These are phyloP conservation scores for Geranium brycei DNA, from an alignment of 345 rosid species.

Conservation along the genomic window DNA sequence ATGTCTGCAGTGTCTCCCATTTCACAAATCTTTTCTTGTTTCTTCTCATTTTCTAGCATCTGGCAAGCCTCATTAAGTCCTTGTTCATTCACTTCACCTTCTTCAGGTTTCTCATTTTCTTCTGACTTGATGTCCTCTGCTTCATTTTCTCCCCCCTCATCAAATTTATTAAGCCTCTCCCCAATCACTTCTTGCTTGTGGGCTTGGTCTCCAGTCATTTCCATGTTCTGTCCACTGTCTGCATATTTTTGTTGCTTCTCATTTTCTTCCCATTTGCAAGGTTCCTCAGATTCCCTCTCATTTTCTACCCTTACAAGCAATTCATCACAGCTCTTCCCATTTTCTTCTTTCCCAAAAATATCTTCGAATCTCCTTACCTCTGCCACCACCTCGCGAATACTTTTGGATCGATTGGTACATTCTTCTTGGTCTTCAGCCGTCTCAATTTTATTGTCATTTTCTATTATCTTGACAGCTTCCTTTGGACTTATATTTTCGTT, in stretches of 20 bases:
- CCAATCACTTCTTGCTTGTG: not conserved
- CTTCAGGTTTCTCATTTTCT: not conserved
- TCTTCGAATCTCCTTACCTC: not conserved
- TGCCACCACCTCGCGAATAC: constrained; percentile 4
- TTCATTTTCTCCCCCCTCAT: not conserved
- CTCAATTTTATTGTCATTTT: too few relatives aligned
- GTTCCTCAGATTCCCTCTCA: constrained; percentile 5
- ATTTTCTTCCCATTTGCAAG: constrained; percentile 7
- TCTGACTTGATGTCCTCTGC: not conserved
- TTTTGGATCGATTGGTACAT: constrained; percentile 4
- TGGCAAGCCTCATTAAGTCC: constrained; percentile 9
- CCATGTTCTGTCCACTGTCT: not conserved
- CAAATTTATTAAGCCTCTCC: not conserved
- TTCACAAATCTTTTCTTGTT: constrained; percentile 17
- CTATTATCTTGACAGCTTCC: constrained; percentile 6
- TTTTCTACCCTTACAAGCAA: constrained; percentile 10
- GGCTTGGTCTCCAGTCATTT: not conserved
- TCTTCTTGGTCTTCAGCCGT: not conserved
- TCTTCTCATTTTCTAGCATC: constrained; percentile 13
- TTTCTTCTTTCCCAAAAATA: not conserved
- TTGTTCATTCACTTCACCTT: constrained; percentile 3
- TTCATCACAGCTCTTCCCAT: not conserved
- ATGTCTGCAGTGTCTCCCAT: constrained; percentile 6
- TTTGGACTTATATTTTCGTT: constrained; percentile 10
- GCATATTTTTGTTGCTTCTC: constrained; percentile 3